Base-by-base conservation (phyloP, 2,329 filamentous ascomycete species). In the Aureobasidium sp. region DNA sequence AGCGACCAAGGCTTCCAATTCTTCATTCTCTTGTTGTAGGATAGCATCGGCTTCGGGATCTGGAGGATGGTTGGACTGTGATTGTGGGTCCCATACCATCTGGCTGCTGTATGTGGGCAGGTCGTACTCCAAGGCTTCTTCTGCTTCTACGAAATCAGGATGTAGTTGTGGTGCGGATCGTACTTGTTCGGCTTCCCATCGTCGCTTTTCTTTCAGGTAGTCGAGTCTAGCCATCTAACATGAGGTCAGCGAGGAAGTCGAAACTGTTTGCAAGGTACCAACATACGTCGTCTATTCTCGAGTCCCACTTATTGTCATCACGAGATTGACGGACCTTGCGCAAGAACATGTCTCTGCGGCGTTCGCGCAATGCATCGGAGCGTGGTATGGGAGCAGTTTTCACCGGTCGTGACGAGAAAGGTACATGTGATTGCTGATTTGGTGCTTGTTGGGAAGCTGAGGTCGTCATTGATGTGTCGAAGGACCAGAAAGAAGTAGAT, bases 331-430 rank as follows among this genome's bases (percentile, higher is more conserved):
- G 70, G 12, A 81, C 76, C 59, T 76, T 88, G 70, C 85, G 84
- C 63, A 93, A 75, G 68, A 93, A 93, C 62, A 88, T 77, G 36
- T 83, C 82, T 51, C 89, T 79, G 63, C 89, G 78, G 60, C 82
- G 78, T 70, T 90, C 86, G 61, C 85, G 83, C 0, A 79, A 78
- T 20, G 83, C 84, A 70, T 91, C 76, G 56, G 76, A 82, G 66
- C 82, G 81, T 20, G 86, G 74, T 7, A 88, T 68, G 0, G 87
- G 88, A 65, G 88, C 90, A 39, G 81, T 79, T 64, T 87, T 87
- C 60, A 80, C 75, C 15, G 78, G 77, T 17, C 84, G 80, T 64
- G 82, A 75, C 32, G 83, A 78, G 67, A 79, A 87, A 63, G 69
- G 66, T 13, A 50, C 20, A 5, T 53, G 53, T 26, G 62, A 47